Percentiles rank a stretch among this genome's conserved stretches.
Conservation (phyloP, 2,329 filamentous ascomycete species). For the Venturia aucupariae region DNA sequence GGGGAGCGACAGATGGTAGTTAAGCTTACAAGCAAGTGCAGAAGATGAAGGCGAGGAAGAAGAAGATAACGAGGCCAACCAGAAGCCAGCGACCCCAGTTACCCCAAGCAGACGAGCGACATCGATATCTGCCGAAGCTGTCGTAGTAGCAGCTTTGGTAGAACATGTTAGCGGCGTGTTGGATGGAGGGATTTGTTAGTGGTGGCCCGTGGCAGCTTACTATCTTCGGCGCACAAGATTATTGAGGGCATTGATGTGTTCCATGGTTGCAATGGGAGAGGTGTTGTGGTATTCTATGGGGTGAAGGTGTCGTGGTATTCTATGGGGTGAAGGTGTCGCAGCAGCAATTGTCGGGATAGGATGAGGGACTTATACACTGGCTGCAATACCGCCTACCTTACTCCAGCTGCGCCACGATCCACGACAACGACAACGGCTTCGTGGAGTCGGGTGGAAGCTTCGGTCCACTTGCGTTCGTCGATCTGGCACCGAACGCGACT, state of each 20-base stretch:
- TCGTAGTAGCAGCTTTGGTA: slow-evolving; percentile 10
- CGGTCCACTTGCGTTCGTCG: not conserved
- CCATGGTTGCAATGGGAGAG: not conserved
- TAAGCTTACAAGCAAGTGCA: slow-evolving; percentile 11
- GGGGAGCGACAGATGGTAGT: not conserved
- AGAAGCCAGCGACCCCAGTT: slow-evolving; percentile 15
- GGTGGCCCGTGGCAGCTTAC: not conserved
- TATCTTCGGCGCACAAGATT: not conserved
- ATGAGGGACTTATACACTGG: too few relatives aligned
- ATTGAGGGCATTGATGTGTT: not conserved
- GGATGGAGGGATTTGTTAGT: too few relatives aligned
- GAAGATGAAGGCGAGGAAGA: slow-evolving; percentile 9
- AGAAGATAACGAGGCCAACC: slow-evolving; percentile 8
- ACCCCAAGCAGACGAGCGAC: not conserved
- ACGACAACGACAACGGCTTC: too few relatives aligned
- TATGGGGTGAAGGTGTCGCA: too few relatives aligned
- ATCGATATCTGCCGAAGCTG: not conserved
- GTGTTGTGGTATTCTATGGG: too few relatives aligned
- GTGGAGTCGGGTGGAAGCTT: too few relatives aligned
- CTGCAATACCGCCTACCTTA: too few relatives aligned
- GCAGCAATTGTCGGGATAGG: too few relatives aligned
- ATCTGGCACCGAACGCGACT: not conserved
- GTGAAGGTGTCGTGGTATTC: too few relatives aligned
- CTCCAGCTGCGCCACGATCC: slow-evolving; percentile 1
- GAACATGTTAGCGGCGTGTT: not conserved